phyloP scores from a whole-genome alignment of 2,329 filamentous ascomycete genomes.

The Aspergillus neotritici region DNA sequence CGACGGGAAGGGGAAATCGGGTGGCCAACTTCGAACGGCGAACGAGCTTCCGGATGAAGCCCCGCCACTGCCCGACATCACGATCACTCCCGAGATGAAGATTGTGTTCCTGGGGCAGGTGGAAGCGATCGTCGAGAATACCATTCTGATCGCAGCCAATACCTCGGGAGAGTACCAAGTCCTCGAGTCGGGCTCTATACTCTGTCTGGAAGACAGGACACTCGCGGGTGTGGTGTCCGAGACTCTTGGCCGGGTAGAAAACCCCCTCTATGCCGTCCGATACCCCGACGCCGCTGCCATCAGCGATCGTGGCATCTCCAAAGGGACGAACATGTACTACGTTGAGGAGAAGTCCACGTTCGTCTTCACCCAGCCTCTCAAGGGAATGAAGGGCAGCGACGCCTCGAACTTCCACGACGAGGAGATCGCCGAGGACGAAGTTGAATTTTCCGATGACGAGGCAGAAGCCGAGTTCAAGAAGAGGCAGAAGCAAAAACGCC shows the following conservation, averaged over 20 bases:
- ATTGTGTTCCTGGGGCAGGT: conserved; percentile 71
- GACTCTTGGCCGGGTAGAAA: conserved; percentile 76
- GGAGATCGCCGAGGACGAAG: conserved; percentile 76
- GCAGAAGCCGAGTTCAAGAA: conserved; percentile 78
- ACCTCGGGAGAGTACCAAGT: conserved; percentile 77
- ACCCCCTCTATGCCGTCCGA: conserved; percentile 77
- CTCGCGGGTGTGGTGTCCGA: conserved; percentile 81
- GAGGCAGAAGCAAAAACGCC: conserved; percentile 61
- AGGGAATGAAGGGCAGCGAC: conserved; percentile 78
- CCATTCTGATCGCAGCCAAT: conserved; percentile 71
- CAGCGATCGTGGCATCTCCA: conserved; percentile 58
- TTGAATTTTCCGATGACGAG: conserved; percentile 96
- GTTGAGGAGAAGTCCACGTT: conserved; percentile 71
- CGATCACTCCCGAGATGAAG: conserved; percentile 69
- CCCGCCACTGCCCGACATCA: conserved; percentile 69
- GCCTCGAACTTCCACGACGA: conserved; percentile 94
- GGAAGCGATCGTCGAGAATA: conserved; percentile 71
- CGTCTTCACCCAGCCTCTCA: conserved; percentile 79
- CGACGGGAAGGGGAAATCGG: conserved; percentile 44
- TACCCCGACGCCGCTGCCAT: conserved; percentile 68
- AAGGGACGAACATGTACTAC: conserved; percentile 71
- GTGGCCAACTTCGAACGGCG: conserved; percentile 63
- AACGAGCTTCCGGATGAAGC: conserved; percentile 66
- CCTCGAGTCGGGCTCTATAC: conserved; percentile 73
- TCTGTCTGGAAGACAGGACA: conserved; percentile 69